These are phyloP conservation scores for Gracilariopsis chorda DNA, from an alignment of 23 red algal genomes.

Conservation along the genomic window DNA sequence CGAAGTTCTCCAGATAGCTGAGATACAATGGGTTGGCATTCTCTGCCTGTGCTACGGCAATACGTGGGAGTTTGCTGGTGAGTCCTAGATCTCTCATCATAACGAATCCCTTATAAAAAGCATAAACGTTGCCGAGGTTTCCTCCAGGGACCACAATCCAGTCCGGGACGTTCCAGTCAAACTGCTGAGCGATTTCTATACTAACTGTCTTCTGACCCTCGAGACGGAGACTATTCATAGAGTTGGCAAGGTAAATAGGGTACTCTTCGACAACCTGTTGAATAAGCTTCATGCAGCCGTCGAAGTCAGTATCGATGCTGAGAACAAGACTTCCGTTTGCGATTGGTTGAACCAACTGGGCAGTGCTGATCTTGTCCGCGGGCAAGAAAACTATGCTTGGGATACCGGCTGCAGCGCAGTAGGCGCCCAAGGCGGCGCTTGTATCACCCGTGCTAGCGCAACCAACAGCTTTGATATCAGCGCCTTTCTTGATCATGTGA, in stretches of 20 bases:
- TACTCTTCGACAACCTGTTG: slow-evolving; percentile 94
- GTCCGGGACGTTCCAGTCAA: slow-evolving; percentile 99
- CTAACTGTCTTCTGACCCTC: slow-evolving; percentile 99
- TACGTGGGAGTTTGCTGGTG: slow-evolving; percentile 83
- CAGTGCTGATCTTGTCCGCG: slow-evolving; percentile 94
- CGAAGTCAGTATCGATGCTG: slow-evolving; percentile 98
- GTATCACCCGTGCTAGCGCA: slow-evolving; percentile 99
- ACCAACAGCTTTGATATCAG: slow-evolving; percentile 91
- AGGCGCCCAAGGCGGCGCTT: slow-evolving; percentile 92
- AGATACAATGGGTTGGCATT: slow-evolving; percentile 98
- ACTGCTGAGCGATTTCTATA: slow-evolving; percentile 99
- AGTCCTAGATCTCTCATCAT: slow-evolving; percentile 98
- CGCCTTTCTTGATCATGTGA: slow-evolving; percentile 91
- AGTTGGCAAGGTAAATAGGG: slow-evolving; percentile 99
- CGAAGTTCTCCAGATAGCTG: slow-evolving; percentile 70
- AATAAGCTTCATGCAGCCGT: slow-evolving; percentile 99
- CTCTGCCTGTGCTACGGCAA: slow-evolving; percentile 92
- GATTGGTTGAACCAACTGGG: slow-evolving; percentile 99
- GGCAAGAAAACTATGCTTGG: slow-evolving; percentile 97
- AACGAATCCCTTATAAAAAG: slow-evolving; percentile 98
- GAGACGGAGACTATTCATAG: slow-evolving; percentile 97
- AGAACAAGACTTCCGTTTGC: slow-evolving; percentile 95
- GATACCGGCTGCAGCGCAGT: slow-evolving; percentile 98
- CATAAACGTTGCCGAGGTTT: slow-evolving; percentile 99
- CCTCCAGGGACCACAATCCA: slow-evolving; percentile 97